Conservation (phyloP, 1,284 basidiomycete species). For the Thecaphora thlaspeos region DNA sequence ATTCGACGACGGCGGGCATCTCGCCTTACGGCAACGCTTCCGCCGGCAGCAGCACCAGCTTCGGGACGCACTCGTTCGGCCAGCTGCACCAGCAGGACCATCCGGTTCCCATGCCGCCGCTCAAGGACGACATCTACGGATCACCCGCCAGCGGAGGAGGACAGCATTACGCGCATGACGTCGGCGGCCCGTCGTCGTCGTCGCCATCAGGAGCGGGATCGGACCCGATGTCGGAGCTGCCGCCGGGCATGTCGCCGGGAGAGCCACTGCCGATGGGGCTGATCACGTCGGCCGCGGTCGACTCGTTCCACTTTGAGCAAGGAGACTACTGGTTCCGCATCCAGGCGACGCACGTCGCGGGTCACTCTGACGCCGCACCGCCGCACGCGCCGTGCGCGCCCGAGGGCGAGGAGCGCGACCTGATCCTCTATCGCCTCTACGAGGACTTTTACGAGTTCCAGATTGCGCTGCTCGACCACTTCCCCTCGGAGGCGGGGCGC, state of each 20-base stretch:
- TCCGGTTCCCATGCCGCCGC: slow-evolving; percentile 25
- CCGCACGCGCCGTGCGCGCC: slow-evolving; percentile 33
- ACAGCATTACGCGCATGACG: slow-evolving; percentile 6
- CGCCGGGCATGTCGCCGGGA: slow-evolving; percentile 43
- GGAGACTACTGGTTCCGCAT: slow-evolving; percentile 97
- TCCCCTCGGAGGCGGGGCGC: slow-evolving; percentile 27
- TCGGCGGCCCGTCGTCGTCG: slow-evolving; percentile 1
- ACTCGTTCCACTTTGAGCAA: slow-evolving; percentile 94
- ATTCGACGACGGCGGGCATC: slow-evolving; percentile 6
- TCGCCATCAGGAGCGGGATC: not conserved
- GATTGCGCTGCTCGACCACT: slow-evolving; percentile 65
- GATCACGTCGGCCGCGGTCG: slow-evolving; percentile 82
- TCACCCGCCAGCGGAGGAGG: slow-evolving; percentile 13
- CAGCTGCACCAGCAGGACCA: slow-evolving; percentile 13
- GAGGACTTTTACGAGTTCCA: slow-evolving; percentile 99
- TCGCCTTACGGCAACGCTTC: slow-evolving; percentile 26
- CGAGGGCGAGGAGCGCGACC: slow-evolving; percentile 63
- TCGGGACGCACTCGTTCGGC: slow-evolving; percentile 5
- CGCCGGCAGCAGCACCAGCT: slow-evolving; percentile 17
- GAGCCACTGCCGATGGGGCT: slow-evolving; percentile 64
- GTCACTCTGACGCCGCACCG: slow-evolving; percentile 23
- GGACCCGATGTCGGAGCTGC: slow-evolving; percentile 37
- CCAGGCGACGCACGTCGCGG: slow-evolving; percentile 70
- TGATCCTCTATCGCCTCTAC: slow-evolving; percentile 91
- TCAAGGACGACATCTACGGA: slow-evolving; percentile 32